Conservation (phyloP, 345 rosid species). For the Pugionium cornutum region DNA sequence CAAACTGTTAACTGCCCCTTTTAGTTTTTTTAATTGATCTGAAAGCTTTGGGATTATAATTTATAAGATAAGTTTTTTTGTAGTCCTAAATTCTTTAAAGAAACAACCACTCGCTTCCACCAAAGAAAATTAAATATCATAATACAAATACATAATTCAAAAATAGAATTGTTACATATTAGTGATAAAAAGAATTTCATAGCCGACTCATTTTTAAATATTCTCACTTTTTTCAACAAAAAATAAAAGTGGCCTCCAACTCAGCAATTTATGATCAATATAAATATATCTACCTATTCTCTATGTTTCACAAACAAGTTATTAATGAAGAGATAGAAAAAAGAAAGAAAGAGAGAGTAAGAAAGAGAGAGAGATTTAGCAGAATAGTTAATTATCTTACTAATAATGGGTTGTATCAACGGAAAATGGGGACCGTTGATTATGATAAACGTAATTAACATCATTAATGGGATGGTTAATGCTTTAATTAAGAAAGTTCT, state of each 20-base stretch:
- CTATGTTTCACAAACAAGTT: conserved; percentile 26
- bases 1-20: background rate
- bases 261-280: background rate
- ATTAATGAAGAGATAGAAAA: background rate
- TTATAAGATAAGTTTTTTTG: background rate
- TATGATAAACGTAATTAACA: conserved; percentile 39
- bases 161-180: background rate
- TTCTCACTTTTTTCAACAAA: background rate
- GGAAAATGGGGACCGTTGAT: conserved; percentile 53
- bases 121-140: background rate
- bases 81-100: background rate
- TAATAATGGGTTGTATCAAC: conserved; percentile 34
- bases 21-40: too few relatives aligned
- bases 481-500: conserved; percentile 61
- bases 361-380: background rate
- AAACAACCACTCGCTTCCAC: background rate
- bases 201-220: conserved; percentile 1
- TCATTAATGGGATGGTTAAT: conserved; percentile 45
- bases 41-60: background rate
- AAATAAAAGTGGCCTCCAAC: background rate
- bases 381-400: background rate
- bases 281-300: conserved; percentile 16
- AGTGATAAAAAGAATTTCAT: background rate
- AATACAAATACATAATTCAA: background rate
- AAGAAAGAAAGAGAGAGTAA: background rate